A percentile compares a stretch with the other conserved stretches of the same genome.
These are phyloP conservation scores for Phytophthora melonis DNA, from an alignment of 352 stramenopile genomes.

Conservation along the genomic window DNA sequence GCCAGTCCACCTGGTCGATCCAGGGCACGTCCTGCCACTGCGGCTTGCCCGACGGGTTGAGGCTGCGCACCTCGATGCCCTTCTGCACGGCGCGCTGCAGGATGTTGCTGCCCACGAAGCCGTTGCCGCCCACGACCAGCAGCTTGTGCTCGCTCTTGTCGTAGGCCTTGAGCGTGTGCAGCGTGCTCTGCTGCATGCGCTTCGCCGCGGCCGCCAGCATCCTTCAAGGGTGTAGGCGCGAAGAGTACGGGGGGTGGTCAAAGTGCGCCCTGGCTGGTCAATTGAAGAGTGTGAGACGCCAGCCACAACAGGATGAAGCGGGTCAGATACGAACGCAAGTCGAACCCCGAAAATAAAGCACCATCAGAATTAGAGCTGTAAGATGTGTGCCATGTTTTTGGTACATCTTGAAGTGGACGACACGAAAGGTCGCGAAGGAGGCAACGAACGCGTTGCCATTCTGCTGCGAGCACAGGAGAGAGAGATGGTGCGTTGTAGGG, in stretches of 20 bases:
- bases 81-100: conserved; percentile 89
- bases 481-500: conserved; percentile 26
- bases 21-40: conserved; percentile 79
- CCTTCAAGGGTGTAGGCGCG: neutral
- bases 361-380: neutral
- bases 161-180: conserved; percentile 54
- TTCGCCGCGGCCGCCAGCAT: conserved; percentile 30
- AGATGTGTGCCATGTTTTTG: neutral
- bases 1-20: conserved; percentile 91
- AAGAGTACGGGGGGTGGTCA: neutral
- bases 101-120: conserved; percentile 93
- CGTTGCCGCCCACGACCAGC: conserved; percentile 89
- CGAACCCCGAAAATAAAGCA: conserved; percentile 18
- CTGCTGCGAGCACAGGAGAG: conserved; percentile 1
- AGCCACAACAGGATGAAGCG: conserved; percentile 5
- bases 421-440: neutral
- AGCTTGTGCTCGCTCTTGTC: conserved; percentile 79
- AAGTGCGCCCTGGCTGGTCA: conserved; percentile 18
- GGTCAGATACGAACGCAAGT: conserved; percentile 9
- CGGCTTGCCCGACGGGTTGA: conserved; percentile 87
- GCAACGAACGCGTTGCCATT: conserved; percentile 27
- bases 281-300: conserved; percentile 37
- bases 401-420: neutral
- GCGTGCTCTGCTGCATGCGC: conserved; percentile 38
- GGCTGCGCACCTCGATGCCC: conserved; percentile 85